Base-by-base conservation (phyloP, 129 eudicot genomes). In the Pittosporum tobira region DNA sequence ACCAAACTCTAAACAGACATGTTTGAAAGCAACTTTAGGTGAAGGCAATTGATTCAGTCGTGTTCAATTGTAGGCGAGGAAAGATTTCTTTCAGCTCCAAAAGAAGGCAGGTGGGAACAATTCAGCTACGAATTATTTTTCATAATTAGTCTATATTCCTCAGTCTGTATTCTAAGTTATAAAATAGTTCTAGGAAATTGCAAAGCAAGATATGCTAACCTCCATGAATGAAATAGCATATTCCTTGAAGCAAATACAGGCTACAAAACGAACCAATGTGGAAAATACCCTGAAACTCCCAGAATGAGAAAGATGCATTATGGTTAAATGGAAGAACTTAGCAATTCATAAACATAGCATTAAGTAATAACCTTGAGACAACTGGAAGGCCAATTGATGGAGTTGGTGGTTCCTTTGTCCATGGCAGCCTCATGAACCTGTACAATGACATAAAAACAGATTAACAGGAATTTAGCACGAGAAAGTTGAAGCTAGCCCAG, bases 401-500 rank as follows among this genome's bases (percentile, higher is more conserved):
- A 46, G 61, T 66, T 62, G 40, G 65, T 61, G 72, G 71, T 40
- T 65, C 75, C 54, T 67, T 81, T 25, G 9, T 42, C 73, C 63
- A 51, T 46, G 75, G 66, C 56, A 84, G 77, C 66, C 69, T 74
- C 87, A 88, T 50, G 61, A 69, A 72, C 67, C 96, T 88, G 71
- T 51, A 69, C 16, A 73, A 45, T 34, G 38, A 16, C 16, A 18
- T 7, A 18, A 4, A 6, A 14, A 51, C 7, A 24, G 2, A 43
- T n/a, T 22, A 22, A 22, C 31, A 36, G 19, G 5, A 8, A 21
- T 1, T 9, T 10, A 22, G 8, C 27, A 51, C 0, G 6, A 51
- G 57, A 2, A 24, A 19, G 11, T 25, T 51, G 25, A 27, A 9
- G 11, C 24, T 51, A 24, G 31, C 31, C 40, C 10, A 12, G 40